These are phyloP conservation scores for Arthrobotrys entomopaga DNA, from an alignment of 2,329 filamentous ascomycete genomes.

Conservation along the genomic window DNA sequence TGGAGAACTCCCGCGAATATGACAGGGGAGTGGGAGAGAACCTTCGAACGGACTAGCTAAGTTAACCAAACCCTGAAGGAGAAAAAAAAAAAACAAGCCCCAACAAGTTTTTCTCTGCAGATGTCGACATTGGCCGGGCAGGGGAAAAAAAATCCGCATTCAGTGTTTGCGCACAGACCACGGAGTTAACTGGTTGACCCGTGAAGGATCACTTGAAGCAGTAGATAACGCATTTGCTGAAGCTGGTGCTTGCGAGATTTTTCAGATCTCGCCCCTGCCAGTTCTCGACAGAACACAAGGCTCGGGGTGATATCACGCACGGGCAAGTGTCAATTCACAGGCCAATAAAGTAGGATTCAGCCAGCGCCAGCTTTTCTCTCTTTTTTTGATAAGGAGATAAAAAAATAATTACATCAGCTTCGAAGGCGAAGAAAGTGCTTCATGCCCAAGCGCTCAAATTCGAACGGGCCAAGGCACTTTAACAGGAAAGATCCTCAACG, in stretches of 20 bases:
- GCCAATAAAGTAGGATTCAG: conserved; percentile 17
- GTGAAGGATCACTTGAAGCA: not conserved
- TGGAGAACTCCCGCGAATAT: conserved; percentile 3
- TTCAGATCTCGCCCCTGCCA: not conserved
- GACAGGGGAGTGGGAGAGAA: not conserved
- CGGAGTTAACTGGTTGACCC: not conserved
- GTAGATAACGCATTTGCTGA: not conserved
- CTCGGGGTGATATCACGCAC: conserved; percentile 41
- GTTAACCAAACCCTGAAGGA: not conserved
- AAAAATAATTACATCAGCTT: not conserved
- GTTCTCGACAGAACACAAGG: not conserved
- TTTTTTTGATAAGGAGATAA: conserved; percentile 5
- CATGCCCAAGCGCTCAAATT: too few relatives aligned
- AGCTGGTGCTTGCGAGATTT: not conserved
- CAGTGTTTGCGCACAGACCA: conserved; percentile 3
- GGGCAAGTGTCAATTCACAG: conserved; percentile 32
- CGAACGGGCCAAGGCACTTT: not conserved
- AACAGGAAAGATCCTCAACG: too few relatives aligned
- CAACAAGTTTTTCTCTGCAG: not conserved
- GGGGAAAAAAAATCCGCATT: not conserved
- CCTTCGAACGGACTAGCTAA: not conserved
- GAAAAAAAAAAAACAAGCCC: conserved; percentile 3
- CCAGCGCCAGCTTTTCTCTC: conserved; percentile 14
- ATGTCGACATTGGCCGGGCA: not conserved
- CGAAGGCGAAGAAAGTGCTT: not conserved